phyloP scores from a whole-genome alignment of 768 basidiomycete genomes.

The Dictyophora rubrovolvata region DNA sequence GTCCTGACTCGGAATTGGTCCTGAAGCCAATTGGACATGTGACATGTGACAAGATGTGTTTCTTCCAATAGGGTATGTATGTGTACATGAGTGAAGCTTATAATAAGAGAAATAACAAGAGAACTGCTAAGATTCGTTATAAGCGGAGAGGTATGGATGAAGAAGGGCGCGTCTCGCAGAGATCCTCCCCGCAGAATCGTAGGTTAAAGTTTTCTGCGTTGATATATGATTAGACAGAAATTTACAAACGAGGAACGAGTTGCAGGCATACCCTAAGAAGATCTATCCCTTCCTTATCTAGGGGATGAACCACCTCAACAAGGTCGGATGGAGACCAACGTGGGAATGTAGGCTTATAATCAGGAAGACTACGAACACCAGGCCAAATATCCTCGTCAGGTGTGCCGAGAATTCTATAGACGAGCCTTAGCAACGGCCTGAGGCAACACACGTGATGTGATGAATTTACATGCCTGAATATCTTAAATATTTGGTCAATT shows the following conservation, averaged over 20 bases:
- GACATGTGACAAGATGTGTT: background rate
- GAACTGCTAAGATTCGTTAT: constrained; percentile 17
- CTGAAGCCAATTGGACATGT: no score
- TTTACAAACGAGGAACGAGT: background rate
- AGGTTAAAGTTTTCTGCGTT: constrained; percentile 55
- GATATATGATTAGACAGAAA: constrained; percentile 3
- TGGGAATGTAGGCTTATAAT: constrained; percentile 95
- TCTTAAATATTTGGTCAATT: constrained; percentile 99
- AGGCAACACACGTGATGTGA: background rate
- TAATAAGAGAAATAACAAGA: background rate
- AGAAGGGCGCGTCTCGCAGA: constrained; percentile 58
- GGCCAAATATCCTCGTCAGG: constrained; percentile 90
- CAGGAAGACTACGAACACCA: constrained; percentile 76
- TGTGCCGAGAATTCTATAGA: constrained; percentile 77
- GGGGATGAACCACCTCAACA: constrained; percentile 46
- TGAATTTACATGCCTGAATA: constrained; percentile 66
- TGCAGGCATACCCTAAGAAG: constrained; percentile 49
- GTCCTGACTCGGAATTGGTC: no score
- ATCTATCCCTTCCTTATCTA: constrained; percentile 76
- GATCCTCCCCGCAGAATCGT: constrained; percentile 86
- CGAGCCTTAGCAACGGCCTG: constrained; percentile 4
- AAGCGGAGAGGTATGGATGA: constrained; percentile 43
- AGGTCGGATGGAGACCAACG: constrained; percentile 84
- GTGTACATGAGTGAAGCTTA: constrained; percentile 1
- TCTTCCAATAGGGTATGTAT: constrained; percentile 1